Conservation (phyloP, 2,329 filamentous ascomycete genomes). For the Fusarium drepaniforme region DNA sequence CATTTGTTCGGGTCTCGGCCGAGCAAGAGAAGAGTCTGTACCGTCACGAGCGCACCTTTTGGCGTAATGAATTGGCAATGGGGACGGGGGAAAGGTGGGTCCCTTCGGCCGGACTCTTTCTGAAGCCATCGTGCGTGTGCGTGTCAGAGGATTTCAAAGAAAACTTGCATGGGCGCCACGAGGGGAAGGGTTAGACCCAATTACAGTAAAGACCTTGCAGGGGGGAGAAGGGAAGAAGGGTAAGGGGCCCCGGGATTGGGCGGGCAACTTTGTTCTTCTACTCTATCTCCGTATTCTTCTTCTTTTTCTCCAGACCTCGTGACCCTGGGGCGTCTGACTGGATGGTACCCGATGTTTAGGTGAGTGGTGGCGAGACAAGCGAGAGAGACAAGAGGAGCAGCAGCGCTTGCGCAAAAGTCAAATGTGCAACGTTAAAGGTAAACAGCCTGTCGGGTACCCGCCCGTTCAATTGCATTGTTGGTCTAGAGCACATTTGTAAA, state of each 20-base stretch:
- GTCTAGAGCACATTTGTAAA: background rate
- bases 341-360: background rate
- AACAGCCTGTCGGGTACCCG: constrained; percentile 13
- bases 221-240: constrained; percentile 4
- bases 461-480: background rate
- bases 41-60: constrained; percentile 30
- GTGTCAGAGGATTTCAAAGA: background rate
- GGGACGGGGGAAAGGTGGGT: background rate
- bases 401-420: background rate
- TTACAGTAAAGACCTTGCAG: constrained; percentile 8
- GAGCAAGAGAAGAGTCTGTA: constrained; percentile 6
- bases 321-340: constrained; percentile 15
- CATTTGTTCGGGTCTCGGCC: constrained; percentile 24
- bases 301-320: constrained; percentile 18
- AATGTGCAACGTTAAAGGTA: constrained; percentile 4
- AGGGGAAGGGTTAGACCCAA: constrained; percentile 6
- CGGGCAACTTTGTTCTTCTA: constrained; percentile 24
- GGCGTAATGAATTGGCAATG: constrained; percentile 14
- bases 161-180: constrained; percentile 4
- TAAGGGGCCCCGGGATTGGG: constrained; percentile 10
- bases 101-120: constrained; percentile 14
- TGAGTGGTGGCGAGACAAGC: constrained; percentile 12
- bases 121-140: constrained; percentile 10
- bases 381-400: background rate
- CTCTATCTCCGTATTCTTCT: constrained; percentile 18